Evolutionary conservation across 257 asterid genomes (phyloP), one percentile per base, ranked within the genome.

Genomic region (Gynochthodes officinalis): DNA sequence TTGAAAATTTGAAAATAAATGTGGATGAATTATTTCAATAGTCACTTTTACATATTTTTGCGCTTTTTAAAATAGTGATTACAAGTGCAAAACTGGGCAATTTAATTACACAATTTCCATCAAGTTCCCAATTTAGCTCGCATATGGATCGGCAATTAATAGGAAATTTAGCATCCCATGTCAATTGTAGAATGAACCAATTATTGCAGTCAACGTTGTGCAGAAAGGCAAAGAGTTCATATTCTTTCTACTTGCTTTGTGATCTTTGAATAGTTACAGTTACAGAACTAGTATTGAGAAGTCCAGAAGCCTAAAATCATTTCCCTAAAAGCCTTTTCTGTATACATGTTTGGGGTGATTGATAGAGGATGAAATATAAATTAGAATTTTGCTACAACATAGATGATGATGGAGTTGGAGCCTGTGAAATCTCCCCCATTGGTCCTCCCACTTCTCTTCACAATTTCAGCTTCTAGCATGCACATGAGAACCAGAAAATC

Each of bases 381-480:
- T 35, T 53, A 15, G 48, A 67, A 10, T 23, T 40, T 52, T 65
- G 50, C 66, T 42, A 67, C 73, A 74, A 66, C 78, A 74, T n/a
- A n/a, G n/a, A 35, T 5, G 68, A 59, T 55, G 43, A 42, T 55
- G 43, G 39, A 25, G n/a, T n/a, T n/a, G n/a, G n/a, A 6, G 55
- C 69, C 35, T n/a, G 39, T 28, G 14, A 44, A 5, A 46, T 60
- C 27, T 46, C 73, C 30, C 49, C 7, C 32, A 3, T 25, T 32
- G 57, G 40, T 37, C 14, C 28, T 35, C 35, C 44, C 12, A 10
- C 50, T 39, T 58, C 12, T 4, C 50, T 39, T 58, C n/a, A 4
- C 59, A 28, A 13, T 23, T 39, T 64, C 30, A 3, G 70, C 53
- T 30, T 48, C 39, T 48, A 50, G 33, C n/a, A 49, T 15, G 9